phyloP scores from a whole-genome alignment of 139 green algal genomes.

The Spirogloea muscicola region DNA sequence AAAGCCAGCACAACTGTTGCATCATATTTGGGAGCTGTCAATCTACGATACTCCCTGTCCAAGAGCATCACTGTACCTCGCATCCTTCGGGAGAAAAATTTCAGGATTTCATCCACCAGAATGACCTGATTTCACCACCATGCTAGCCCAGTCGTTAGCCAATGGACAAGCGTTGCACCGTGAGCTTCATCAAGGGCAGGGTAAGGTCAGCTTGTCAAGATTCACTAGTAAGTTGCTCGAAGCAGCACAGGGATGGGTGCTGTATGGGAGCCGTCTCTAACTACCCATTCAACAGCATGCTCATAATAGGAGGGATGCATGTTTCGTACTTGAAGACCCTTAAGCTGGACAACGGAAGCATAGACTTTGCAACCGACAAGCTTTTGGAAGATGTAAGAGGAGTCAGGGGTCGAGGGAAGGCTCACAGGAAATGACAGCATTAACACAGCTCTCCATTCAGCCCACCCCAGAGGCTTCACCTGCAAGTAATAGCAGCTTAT shows the following conservation, averaged over 20 bases:
- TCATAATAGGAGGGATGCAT: neutral
- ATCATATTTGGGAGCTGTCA: too few species aligned
- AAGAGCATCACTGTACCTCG: too few species aligned
- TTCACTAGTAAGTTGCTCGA: too few species aligned
- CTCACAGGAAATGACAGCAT: conserved; percentile 35
- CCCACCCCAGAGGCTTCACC: conserved; percentile 75
- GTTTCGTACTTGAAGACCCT: neutral
- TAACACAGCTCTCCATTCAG: conserved; percentile 74
- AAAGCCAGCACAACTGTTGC: too few species aligned
- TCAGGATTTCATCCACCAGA: conserved; percentile 13
- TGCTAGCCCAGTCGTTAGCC: neutral
- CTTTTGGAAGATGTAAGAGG: neutral
- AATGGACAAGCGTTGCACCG: neutral
- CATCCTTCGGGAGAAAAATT: conserved; percentile 1
- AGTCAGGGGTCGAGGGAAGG: neutral
- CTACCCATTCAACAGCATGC: too few species aligned
- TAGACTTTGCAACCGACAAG: neutral
- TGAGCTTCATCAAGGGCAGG: neutral
- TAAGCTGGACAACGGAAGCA: neutral
- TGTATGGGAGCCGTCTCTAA: neutral
- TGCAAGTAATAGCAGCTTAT: neutral
- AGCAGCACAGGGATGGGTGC: neutral
- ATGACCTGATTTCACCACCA: conserved; percentile 16
- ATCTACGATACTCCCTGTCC: too few species aligned
- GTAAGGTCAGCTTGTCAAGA: too few species aligned